Base-by-base conservation (phyloP, 441 rosid species). In the Jatropha multifida region DNA sequence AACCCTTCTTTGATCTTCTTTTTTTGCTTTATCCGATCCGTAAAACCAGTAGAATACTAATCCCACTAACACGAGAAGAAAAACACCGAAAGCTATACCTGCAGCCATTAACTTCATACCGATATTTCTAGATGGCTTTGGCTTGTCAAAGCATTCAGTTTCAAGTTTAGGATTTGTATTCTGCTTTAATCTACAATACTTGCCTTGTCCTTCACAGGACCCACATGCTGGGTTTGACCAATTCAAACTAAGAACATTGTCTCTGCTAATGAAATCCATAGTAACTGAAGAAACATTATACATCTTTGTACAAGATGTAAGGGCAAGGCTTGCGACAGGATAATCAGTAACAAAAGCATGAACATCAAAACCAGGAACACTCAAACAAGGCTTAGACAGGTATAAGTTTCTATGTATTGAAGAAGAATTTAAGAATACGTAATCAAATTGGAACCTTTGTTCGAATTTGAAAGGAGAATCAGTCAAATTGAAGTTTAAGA, bases 151-250 rank as follows among this genome's bases (percentile, higher is more conserved):
- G 18, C 79, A 77, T 38, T 70, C 71, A 46, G 65, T 70, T 52
- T 62, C 54, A 13, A 26, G 46, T n/a, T 42, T 51, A n/a, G 65
- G 1, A 4, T 4, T 56, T 4, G 8, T 51, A 11, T 55, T 71
- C 27, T 63, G 46, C 63, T 38, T 71, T 13, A 77, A 77, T 40
- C 71, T 65, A 37, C 79, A 77, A 14, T 51, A 13, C 37, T 20
- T 69, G 37, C 59, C 65, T 2, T 40, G 69, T 46, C 12, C 59
- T 38, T 77, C 79, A 77, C 79, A 77, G 9, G 15, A 46, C 7
- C 70, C 74, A 69, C 71, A 77, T 14, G 27, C 58, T 7, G 75
- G 75, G 17, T 48, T 54, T 3, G 71, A 52, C 79, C 79, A 77
- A 26, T 41, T 70, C 71, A 77, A 55, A 11, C 58, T 51, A 59